phyloP scores from a whole-genome alignment of 352 stramenopile species.

The Phytopythium ostracodes region DNA sequence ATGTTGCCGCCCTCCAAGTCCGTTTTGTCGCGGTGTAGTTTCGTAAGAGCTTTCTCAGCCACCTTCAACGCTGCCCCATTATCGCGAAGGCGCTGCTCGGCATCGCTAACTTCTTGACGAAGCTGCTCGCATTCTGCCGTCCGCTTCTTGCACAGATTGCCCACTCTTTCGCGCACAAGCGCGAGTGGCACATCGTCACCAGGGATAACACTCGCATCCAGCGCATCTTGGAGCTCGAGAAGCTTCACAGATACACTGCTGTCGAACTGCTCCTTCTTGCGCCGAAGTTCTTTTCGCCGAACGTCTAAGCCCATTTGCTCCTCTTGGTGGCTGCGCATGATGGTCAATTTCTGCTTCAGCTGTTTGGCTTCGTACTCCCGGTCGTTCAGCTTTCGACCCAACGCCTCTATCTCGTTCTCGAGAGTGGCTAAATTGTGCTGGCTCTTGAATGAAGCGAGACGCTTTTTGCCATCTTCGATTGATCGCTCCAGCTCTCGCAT shows the following conservation, averaged over 20 bases:
- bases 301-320: constrained; percentile 49
- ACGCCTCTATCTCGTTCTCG: constrained; percentile 40
- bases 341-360: constrained; percentile 47
- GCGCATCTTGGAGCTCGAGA: constrained; percentile 31
- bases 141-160: not conserved
- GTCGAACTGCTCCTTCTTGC: constrained; percentile 40
- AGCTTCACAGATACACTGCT: constrained; percentile 41
- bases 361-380: constrained; percentile 35
- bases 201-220: constrained; percentile 15
- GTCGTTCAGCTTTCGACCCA: constrained; percentile 39
- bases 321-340: constrained; percentile 46
- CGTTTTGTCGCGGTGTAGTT: constrained; percentile 37
- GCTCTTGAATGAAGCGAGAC: constrained; percentile 35
- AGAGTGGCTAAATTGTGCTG: constrained; percentile 32
- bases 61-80: constrained; percentile 47
- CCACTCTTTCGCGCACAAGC: not conserved
- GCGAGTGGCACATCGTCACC: constrained; percentile 26
- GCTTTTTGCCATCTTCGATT: constrained; percentile 42
- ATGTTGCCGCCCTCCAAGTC: constrained; percentile 56
- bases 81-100: constrained; percentile 45
- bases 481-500: constrained; percentile 39
- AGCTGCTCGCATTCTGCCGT: not conserved
- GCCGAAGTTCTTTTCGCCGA: constrained; percentile 34
- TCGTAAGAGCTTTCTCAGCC: constrained; percentile 35
- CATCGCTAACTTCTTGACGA: constrained; percentile 3